These are phyloP conservation scores for Boletus sp. DNA, from an alignment of 768 basidiomycete species.

Conservation along the genomic window DNA sequence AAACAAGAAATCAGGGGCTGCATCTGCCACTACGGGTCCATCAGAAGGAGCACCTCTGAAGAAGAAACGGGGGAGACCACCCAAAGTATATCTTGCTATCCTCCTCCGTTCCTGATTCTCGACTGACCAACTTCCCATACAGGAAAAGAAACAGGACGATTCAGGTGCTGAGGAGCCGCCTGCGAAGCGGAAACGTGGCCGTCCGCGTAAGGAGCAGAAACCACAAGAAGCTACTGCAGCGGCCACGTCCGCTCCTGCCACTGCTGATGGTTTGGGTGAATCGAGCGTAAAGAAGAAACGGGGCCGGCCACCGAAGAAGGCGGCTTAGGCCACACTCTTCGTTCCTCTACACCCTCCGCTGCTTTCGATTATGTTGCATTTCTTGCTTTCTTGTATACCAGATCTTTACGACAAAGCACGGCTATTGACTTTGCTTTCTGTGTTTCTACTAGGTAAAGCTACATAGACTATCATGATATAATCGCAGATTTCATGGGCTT, in stretches of 20 bases:
- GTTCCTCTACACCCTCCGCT: constrained; percentile 10
- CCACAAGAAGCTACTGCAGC: constrained; percentile 40
- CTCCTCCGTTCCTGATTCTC: constrained; percentile 23
- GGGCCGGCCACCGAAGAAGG: constrained; percentile 62
- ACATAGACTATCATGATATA: constrained; percentile 39
- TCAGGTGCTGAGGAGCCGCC: constrained; percentile 53
- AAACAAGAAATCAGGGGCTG: constrained; percentile 52
- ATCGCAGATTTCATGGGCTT: constrained; percentile 27
- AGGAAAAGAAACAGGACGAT: constrained; percentile 39
- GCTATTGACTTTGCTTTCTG: constrained; percentile 35
- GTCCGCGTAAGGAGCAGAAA: constrained; percentile 67
- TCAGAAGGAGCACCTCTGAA: constrained; percentile 34
- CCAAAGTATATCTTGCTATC: constrained; percentile 39
- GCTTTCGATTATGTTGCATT: constrained; percentile 29
- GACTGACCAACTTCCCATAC: constrained; percentile 8
- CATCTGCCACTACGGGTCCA: constrained; percentile 27
- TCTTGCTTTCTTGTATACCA: constrained; percentile 37
- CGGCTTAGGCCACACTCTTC: constrained; percentile 17
- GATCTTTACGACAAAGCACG: constrained; percentile 34
- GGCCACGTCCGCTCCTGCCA: constrained; percentile 24
- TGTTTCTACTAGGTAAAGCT: constrained; percentile 34
- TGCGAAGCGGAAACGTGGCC: constrained; percentile 68
- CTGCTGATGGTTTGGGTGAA: constrained; percentile 45
- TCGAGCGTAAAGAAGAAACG: constrained; percentile 64
- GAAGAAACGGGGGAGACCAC: constrained; percentile 51